Conservation (phyloP, 1,284 basidiomycete genomes). For the Leccinum proliferum region DNA sequence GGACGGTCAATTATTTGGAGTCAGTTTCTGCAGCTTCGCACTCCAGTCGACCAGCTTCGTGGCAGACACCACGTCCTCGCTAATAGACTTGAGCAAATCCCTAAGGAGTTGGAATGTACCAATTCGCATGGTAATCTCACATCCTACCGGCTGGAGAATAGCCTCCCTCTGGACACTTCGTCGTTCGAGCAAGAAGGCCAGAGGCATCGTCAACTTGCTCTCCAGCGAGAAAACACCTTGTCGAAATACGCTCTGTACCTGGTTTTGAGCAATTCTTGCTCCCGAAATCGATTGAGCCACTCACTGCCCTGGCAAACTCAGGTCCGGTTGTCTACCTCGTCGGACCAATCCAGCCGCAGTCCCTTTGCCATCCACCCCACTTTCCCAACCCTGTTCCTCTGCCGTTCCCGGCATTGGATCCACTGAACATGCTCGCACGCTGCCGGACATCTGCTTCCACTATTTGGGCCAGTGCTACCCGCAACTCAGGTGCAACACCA, state of each 20-base stretch:
- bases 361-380: too few relatives aligned
- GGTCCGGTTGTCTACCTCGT: background rate
- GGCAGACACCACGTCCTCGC: background rate
- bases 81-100: background rate
- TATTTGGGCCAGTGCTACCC: too few relatives aligned
- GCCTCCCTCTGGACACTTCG: background rate
- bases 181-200: background rate
- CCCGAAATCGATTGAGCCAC: background rate
- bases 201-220: background rate
- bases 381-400: too few relatives aligned
- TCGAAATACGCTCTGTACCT: background rate
- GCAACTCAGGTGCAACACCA: too few relatives aligned
- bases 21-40: background rate
- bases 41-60: background rate
- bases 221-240: background rate
- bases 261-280: background rate
- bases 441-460: too few relatives aligned
- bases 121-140: background rate
- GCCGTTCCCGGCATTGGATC: too few relatives aligned
- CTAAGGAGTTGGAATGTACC: background rate
- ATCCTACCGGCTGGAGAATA: background rate
- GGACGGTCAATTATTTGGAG: slow-evolving; percentile 9
- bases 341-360: too few relatives aligned
- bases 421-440: too few relatives aligned
- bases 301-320: background rate